A percentile compares a stretch with the other conserved stretches of the same genome.
phyloP scores from a whole-genome alignment of 495 filamentous ascomycete genomes.

The Thermochaetoides thermophila region DNA sequence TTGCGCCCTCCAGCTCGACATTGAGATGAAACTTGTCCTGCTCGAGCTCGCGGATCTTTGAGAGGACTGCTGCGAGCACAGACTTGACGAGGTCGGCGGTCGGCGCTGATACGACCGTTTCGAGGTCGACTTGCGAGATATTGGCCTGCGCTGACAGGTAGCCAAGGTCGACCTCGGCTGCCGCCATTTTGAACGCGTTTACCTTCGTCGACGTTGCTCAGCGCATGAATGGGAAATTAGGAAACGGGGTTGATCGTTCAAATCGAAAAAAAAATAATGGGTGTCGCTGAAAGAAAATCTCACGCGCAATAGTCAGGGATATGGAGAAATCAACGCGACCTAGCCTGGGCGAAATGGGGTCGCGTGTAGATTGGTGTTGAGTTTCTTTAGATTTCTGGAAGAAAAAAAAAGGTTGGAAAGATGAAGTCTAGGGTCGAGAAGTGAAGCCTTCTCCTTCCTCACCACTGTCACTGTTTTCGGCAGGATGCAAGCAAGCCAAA shows the following conservation, averaged over 20 bases:
- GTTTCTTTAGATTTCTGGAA: slow-evolving; percentile 4
- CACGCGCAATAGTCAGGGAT: not conserved
- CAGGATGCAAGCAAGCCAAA: slow-evolving; percentile 2
- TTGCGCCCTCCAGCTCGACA: slow-evolving; percentile 84
- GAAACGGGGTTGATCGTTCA: not conserved
- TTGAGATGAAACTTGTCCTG: slow-evolving; percentile 73
- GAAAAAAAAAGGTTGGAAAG: slow-evolving; percentile 1
- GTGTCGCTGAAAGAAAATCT: not conserved
- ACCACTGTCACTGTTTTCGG: slow-evolving; percentile 13
- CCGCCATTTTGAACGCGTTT: slow-evolving; percentile 49
- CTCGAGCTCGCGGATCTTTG: slow-evolving; percentile 68
- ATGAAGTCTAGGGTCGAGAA: too few species aligned
- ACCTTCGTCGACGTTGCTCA: slow-evolving; percentile 1
- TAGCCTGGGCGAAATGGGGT: not conserved
- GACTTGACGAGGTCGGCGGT: slow-evolving; percentile 61
- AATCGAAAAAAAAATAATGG: not conserved
- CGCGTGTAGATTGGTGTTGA: slow-evolving; percentile 2
- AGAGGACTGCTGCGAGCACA: slow-evolving; percentile 50
- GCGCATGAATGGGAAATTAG: slow-evolving; percentile 6
- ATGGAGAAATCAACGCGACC: not conserved
- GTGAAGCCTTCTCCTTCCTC: not conserved
- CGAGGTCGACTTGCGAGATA: slow-evolving; percentile 52
- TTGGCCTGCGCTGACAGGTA: slow-evolving; percentile 64
- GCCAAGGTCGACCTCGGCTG: slow-evolving; percentile 54
- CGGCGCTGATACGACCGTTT: slow-evolving; percentile 50